Evolutionary conservation across 768 basidiomycete genomes (phyloP).

Genomic region (Kockovaella imperatae): DNA sequence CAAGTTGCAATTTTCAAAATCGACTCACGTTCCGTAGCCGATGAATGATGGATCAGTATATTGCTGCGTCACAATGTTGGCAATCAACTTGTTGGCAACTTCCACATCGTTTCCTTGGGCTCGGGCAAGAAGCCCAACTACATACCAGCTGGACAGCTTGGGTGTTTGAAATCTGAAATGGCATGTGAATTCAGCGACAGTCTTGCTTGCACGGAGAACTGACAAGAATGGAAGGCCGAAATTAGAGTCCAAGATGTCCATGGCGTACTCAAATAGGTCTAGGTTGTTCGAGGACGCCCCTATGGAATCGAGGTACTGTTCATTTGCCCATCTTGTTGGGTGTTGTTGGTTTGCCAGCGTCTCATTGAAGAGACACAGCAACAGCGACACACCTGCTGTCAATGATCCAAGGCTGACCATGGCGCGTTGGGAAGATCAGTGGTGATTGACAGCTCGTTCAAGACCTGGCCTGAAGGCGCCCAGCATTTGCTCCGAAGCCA

Average conservation of each 20-base stretch:
- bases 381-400: no score
- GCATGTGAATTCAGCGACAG: background rate
- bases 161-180: constrained; percentile 1
- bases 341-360: no score
- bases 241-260: constrained; percentile 11
- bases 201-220: background rate
- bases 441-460: no score
- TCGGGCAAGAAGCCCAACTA: constrained; percentile 11
- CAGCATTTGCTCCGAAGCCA: no score
- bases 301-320: no score
- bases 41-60: constrained; percentile 6
- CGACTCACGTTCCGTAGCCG: constrained; percentile 11
- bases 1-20: background rate
- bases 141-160: constrained; percentile 19
- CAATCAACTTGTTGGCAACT: constrained; percentile 9
- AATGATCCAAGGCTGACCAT: no score
- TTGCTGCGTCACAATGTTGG: constrained; percentile 7
- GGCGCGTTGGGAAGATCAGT: no score
- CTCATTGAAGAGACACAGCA: no score
- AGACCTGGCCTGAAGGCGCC: no score
- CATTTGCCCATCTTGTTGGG: no score
- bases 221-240: constrained; percentile 8
- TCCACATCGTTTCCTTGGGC: constrained; percentile 2
- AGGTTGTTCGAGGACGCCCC: no score
- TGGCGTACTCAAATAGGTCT: constrained; percentile 6